Percentiles rank a stretch among this genome's conserved stretches.
Evolutionary conservation across 164 flowering plant species (phyloP).

Genomic region (Dillenia suffruticosa): DNA sequence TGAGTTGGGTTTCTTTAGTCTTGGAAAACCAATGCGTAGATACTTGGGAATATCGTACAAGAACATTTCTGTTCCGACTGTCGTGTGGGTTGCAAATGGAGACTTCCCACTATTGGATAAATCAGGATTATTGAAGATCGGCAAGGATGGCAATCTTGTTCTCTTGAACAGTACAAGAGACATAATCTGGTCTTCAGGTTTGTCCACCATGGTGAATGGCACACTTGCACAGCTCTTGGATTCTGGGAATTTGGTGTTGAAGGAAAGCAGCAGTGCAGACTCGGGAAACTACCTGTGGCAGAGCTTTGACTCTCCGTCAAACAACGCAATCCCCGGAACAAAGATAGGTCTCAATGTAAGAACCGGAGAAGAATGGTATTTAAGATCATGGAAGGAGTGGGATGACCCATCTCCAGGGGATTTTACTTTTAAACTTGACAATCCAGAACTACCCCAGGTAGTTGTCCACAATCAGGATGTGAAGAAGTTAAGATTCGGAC

Average conservation of each 20-base stretch:
- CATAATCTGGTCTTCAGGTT: conserved; percentile 12
- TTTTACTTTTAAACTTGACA: neutral
- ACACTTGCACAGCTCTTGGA: conserved; percentile 5
- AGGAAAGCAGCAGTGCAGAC: neutral
- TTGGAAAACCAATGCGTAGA: conserved; percentile 7
- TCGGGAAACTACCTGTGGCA: neutral
- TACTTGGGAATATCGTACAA: conserved; percentile 20
- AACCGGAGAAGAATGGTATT: neutral
- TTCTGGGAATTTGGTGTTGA: conserved; percentile 13
- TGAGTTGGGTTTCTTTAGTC: conserved; percentile 23
- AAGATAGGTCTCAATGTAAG: neutral
- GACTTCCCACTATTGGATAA: conserved; percentile 13
- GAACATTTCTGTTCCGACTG: conserved; percentile 5
- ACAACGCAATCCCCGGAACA: neutral
- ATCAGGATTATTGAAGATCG: conserved; percentile 10
- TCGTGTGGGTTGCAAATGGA: conserved; percentile 27
- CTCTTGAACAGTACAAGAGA: neutral
- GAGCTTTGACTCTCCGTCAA: neutral
- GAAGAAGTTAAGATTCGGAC: neutral
- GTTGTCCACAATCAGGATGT: neutral
- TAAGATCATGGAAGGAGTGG: neutral
- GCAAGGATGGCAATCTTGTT: conserved; percentile 9
- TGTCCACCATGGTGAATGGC: neutral
- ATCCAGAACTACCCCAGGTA: neutral
- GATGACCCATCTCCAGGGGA: neutral